Base-by-base conservation (phyloP, 1,284 basidiomycete species). In the Ustilago cynodontis region DNA sequence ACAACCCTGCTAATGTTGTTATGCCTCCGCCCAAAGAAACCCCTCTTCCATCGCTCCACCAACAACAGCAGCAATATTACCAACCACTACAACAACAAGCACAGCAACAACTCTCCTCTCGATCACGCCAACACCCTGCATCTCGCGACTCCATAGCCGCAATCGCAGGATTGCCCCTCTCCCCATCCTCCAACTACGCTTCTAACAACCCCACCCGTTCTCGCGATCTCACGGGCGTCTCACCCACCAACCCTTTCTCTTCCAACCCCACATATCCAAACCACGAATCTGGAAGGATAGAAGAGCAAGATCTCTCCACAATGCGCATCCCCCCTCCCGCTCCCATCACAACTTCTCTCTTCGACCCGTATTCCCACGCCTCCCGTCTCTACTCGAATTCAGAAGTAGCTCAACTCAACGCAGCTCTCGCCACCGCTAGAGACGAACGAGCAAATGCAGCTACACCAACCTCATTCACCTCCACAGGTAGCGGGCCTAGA, bases 321-420 rank as follows among this genome's bases (percentile, higher is more conserved):
- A 64, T 57, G 39, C 64, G 59, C 22, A 72, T 77, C 22, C 61
- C 65, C 5, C 70, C 69, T 18, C 70, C 70, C 7, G 67, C 67
- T 3, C 70, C 71, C 4, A 39, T 68, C 11, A 16, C 49, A 11
- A 63, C 70, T 0, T 69, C 65, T 9, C 29, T 66, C 26, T 70
- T 73, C 62, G 66, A 74, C 49, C 71, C 75, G 0, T 74, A 70
- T 57, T n/a, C 64, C 29, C 70, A 77, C 49, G 62, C 71, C 8
- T 68, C 65, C 8, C 65, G 59, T 2, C 59, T 73, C 8, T 73
- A 73, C 52, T 45, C 57, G 0, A 35, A 62, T 14, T 59, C 63
- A 3, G 59, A 67, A 11, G 45, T 49, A 16, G 43, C 50, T 3
- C 61, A 64, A 22, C 33, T 71, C 61, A 26, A 39, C 22, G 57